phyloP scores from a whole-genome alignment of 257 asterid genomes.

The Solanum gracilifrons region DNA sequence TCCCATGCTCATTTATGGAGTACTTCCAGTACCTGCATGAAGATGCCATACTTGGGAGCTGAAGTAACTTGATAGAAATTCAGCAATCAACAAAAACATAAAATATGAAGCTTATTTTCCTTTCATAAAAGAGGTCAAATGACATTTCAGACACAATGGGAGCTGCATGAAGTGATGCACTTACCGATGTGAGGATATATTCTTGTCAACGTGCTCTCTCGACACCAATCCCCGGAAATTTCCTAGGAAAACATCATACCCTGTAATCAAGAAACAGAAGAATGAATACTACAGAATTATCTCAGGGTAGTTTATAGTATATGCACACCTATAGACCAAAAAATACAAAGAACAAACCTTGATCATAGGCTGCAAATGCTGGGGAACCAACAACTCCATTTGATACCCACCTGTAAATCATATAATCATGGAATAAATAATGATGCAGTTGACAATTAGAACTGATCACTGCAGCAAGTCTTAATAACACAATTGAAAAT shows the following conservation, averaged over 20 bases:
- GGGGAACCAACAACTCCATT: slow-evolving; percentile 98
- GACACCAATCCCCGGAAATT: slow-evolving; percentile 93
- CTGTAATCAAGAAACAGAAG: slow-evolving; percentile 28
- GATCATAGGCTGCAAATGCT: slow-evolving; percentile 98
- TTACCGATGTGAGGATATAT: slow-evolving; percentile 76
- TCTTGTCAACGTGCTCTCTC: slow-evolving; percentile 71
- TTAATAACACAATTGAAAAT: neutral
- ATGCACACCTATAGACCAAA: neutral
- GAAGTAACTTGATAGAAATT: neutral
- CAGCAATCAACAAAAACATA: neutral
- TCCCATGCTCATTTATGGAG: slow-evolving; percentile 93
- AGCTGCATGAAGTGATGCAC: slow-evolving; percentile 13
- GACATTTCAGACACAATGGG: neutral
- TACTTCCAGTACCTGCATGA: slow-evolving; percentile 77
- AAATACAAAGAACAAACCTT: slow-evolving; percentile 44
- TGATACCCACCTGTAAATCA: slow-evolving; percentile 79
- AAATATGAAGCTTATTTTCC: neutral
- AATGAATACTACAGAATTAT: neutral
- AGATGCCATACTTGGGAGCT: slow-evolving; percentile 1
- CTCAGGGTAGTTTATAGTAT: neutral
- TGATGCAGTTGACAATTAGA: neutral
- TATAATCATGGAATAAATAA: neutral
- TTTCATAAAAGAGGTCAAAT: neutral
- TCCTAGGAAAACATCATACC: slow-evolving; percentile 94
- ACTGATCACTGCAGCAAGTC: neutral